Evolutionary conservation across 306 rosid genomes (phyloP).

Genomic region (Cucumis melo): DNA sequence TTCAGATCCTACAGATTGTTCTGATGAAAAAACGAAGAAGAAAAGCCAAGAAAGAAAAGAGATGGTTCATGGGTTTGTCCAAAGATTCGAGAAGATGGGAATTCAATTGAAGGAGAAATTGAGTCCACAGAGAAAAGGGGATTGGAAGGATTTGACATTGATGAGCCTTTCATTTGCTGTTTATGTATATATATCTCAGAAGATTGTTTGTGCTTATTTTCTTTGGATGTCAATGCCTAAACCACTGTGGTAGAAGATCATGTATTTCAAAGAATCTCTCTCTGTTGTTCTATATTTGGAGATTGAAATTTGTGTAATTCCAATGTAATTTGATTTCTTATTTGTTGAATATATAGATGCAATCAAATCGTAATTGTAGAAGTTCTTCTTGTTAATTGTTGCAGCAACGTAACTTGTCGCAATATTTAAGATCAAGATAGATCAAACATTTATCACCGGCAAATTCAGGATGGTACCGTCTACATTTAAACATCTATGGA

Average conservation of each 20-base stretch:
- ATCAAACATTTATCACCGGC: too few relatives aligned
- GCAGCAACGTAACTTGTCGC: too few relatives aligned
- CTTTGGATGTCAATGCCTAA: constrained; percentile 47
- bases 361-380: too few relatives aligned
- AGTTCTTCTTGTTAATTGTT: too few relatives aligned
- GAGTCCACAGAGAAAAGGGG: constrained; percentile 74
- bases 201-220: constrained; percentile 60
- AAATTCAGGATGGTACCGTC: too few relatives aligned
- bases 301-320: background rate
- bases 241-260: constrained; percentile 30
- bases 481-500: background rate
- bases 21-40: constrained; percentile 19
- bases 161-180: constrained; percentile 83
- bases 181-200: constrained; percentile 75
- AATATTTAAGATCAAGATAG: too few relatives aligned
- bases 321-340: background rate
- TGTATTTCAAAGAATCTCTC: background rate
- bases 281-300: background rate
- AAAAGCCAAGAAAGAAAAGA: constrained; percentile 14
- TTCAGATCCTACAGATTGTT: background rate
- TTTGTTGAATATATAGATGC: too few relatives aligned
- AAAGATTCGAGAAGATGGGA: constrained; percentile 32
- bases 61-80: constrained; percentile 6
- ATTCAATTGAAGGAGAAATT: constrained; percentile 33
- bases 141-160: constrained; percentile 64